Evolutionary conservation across 148 eudicot species (phyloP).

Genomic region (Polygonum maritimum): DNA sequence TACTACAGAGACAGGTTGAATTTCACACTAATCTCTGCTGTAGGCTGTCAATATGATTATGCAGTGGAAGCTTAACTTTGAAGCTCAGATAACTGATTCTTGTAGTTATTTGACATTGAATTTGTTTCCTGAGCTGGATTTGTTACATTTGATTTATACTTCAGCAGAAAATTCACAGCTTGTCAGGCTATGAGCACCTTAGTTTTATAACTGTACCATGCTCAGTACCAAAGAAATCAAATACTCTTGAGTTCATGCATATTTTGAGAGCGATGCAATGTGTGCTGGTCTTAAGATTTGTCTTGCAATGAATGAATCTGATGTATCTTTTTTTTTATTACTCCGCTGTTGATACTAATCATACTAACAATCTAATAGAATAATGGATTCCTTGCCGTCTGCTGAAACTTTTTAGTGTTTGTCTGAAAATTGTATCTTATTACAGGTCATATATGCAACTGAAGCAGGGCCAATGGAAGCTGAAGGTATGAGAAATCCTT

Average conservation of each 20-base stretch:
- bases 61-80: background rate
- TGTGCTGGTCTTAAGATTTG: background rate
- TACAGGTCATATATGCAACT: background rate
- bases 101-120: background rate
- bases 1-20: slow-evolving; percentile 4
- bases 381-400: background rate
- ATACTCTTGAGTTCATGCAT: background rate
- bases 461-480: background rate
- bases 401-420: background rate
- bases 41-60: background rate
- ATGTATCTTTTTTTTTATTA: background rate
- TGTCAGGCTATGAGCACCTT: background rate
- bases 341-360: background rate
- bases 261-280: background rate
- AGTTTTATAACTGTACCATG: background rate
- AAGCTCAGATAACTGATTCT: background rate
- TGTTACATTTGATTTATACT: background rate
- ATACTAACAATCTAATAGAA: background rate
- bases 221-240: background rate
- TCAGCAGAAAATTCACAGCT: background rate
- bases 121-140: background rate
- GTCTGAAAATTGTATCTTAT: background rate
- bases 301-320: background rate
- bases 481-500: background rate
- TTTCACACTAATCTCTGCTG: slow-evolving; percentile 1